These are phyloP conservation scores for Rosa multiflora DNA, from an alignment of 306 rosid species.

Conservation along the genomic window DNA sequence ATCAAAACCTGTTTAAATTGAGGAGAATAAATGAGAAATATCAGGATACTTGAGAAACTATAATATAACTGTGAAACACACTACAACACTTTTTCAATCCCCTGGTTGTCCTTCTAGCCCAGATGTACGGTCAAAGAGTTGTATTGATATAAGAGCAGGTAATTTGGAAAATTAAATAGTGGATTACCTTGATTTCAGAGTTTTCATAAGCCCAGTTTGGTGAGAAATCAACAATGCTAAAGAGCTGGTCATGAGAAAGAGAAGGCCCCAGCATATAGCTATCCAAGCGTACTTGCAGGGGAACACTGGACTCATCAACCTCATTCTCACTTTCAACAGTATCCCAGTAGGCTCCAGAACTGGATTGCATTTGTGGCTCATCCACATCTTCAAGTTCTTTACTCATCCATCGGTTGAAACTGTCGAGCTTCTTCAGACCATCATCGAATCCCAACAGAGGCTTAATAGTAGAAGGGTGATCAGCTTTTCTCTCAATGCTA, in stretches of 20 bases:
- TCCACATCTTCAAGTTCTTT: constrained; percentile 76
- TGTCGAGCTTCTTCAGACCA: constrained; percentile 72
- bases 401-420: constrained; percentile 85
- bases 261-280: constrained; percentile 65
- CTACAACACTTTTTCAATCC: neutral
- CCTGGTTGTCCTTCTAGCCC: constrained; percentile 9
- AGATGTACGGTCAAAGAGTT: constrained; percentile 3
- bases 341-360: constrained; percentile 62
- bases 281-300: constrained; percentile 53
- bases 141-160: constrained; percentile 10
- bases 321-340: constrained; percentile 58
- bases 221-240: constrained; percentile 74
- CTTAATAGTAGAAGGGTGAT: constrained; percentile 31
- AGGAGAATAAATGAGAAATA: constrained; percentile 14
- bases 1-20: constrained; percentile 57
- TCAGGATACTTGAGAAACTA: constrained; percentile 10
- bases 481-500: constrained; percentile 40
- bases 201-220: constrained; percentile 77
- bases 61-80: neutral
- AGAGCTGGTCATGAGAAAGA: constrained; percentile 76
- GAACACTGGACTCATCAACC: constrained; percentile 44
- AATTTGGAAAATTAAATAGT: constrained; percentile 19
- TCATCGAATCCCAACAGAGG: constrained; percentile 43
- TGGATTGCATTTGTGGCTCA: constrained; percentile 56
- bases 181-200: constrained; percentile 63